These are phyloP conservation scores for Mycena pura DNA, from an alignment of 768 basidiomycete genomes.

Conservation along the genomic window DNA sequence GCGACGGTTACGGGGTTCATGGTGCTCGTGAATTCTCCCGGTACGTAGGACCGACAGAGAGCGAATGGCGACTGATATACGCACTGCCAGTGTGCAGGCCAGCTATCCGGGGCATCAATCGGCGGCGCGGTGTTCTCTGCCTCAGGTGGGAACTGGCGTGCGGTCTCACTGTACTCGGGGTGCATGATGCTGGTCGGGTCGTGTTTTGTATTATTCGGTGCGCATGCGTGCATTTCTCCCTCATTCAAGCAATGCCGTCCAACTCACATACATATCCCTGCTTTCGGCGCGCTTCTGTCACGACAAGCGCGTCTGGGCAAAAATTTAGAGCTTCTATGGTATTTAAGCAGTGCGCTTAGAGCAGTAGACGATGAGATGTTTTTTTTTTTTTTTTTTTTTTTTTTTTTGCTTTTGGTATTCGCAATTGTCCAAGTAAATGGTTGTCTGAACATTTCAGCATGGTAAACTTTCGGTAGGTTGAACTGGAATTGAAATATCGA, in stretches of 20 bases:
- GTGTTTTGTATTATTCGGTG: slow-evolving; percentile 38
- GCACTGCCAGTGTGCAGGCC: slow-evolving; percentile 29
- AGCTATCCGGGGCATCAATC: slow-evolving; percentile 39
- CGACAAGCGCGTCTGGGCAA: slow-evolving; percentile 26
- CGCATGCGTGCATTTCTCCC: not conserved
- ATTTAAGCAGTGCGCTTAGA: not conserved
- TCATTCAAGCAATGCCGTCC: not conserved
- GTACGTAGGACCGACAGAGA: too few relatives aligned
- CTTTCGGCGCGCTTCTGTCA: slow-evolving; percentile 22
- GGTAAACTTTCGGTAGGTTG: too few relatives aligned
- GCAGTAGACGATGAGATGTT: not conserved
- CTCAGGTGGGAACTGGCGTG: slow-evolving; percentile 38
- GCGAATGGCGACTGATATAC: too few relatives aligned
- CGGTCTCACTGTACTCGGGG: slow-evolving; percentile 38
- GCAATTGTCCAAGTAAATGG: too few relatives aligned
- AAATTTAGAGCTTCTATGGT: slow-evolving; percentile 6
- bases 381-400: not conserved
- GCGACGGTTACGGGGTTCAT: slow-evolving; percentile 34
- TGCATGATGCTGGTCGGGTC: slow-evolving; percentile 37
- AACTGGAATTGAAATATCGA: too few relatives aligned
- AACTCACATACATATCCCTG: too few relatives aligned
- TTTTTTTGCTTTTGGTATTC: not conserved
- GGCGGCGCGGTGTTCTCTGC: slow-evolving; percentile 38
- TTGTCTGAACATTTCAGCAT: too few relatives aligned
- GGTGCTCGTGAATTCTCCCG: slow-evolving; percentile 32